Evolutionary conservation across 2,329 filamentous ascomycete genomes (phyloP), one percentile per base, ranked within the genome.

Genomic region (Sarocladium brachiariae): DNA sequence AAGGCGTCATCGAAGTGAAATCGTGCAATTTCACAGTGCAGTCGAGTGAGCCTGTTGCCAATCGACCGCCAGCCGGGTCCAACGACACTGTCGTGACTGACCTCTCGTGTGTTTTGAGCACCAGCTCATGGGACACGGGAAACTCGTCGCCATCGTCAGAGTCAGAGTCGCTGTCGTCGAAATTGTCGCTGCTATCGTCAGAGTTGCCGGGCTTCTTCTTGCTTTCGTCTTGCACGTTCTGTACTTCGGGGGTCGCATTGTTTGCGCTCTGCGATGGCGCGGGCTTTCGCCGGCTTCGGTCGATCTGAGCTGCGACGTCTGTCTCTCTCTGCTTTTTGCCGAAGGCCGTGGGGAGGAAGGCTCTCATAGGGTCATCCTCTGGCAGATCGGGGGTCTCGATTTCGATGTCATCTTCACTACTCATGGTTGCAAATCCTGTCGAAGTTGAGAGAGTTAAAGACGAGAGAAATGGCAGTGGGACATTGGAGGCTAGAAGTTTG

Each of bases 1-100:
- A 93, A 2, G 91, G 89, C 1, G 92, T 96, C 86, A 99, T 95
- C 43, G 91, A 88, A 2, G 91, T 83, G 65, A 99, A 95, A 65
- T 99, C 92, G 70, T 96, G 90, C 16, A 99, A 76, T 64, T 96
- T 97, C 60, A 97, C 73, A 1, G 83, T 88, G 66, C 90, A 95
- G 68, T 99, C 93, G 54, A 86, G 87, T 4, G 91, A 96, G 19
- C 87, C 91, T n/a, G 89, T 93, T 45, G 92, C 83, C 63, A 99
- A 73, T 59, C 93, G 81, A 43, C 84, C 85, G 10, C 93, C 93
- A 0, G 90, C 83, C 1, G 88, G 84, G 68, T 99, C 93, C 45
- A 96, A 75, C 2, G 91, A 85, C 51, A 90, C 77, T 1, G 87
- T 85, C 6, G 92, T 96, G 37, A 97, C 81, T 5, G 91, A 83